A percentile compares a stretch with the other conserved stretches of the same genome.
phyloP scores from a whole-genome alignment of 306 rosid genomes.

The Cucumis cinereus region DNA sequence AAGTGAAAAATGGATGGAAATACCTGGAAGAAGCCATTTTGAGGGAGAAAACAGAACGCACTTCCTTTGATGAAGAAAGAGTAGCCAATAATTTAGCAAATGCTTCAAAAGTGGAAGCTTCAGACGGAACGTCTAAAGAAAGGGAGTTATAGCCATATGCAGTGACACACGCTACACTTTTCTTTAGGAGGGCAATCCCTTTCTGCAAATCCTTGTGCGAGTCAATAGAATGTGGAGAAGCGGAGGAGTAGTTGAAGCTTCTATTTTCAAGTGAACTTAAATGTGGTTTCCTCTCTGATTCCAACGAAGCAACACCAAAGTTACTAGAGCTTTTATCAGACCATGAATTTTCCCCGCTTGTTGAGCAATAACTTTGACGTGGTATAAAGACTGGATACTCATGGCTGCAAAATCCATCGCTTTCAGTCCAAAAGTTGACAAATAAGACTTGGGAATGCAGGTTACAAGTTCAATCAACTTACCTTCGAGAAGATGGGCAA shows the following conservation, averaged over 20 bases:
- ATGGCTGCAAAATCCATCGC: constrained; percentile 41
- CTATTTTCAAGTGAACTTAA: constrained; percentile 64
- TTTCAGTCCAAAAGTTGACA: constrained; percentile 17
- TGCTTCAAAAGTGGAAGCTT: constrained; percentile 89
- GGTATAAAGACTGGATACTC: constrained; percentile 95
- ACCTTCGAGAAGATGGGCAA: constrained; percentile 81
- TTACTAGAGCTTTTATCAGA: constrained; percentile 87
- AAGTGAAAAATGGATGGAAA: not conserved
- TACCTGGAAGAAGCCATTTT: constrained; percentile 89
- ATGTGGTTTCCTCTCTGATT: constrained; percentile 71
- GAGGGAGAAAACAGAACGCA: constrained; percentile 55
- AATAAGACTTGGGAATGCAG: constrained; percentile 8
- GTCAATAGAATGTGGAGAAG: constrained; percentile 71
- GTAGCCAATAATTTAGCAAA: constrained; percentile 73
- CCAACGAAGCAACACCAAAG: constrained; percentile 90
- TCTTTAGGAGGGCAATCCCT: constrained; percentile 87
- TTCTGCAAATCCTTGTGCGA: constrained; percentile 79
- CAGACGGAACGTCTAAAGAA: constrained; percentile 71
- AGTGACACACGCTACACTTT: constrained; percentile 87
- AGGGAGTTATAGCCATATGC: constrained; percentile 75
- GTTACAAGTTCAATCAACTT: constrained; percentile 13
- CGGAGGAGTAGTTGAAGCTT: constrained; percentile 68
- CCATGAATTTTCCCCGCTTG: constrained; percentile 83
- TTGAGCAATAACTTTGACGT: constrained; percentile 78
- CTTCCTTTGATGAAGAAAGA: constrained; percentile 90